Evolutionary conservation across 1,284 basidiomycete genomes (phyloP), one percentile per base, ranked within the genome.

Genomic region (Tilletia indica): DNA sequence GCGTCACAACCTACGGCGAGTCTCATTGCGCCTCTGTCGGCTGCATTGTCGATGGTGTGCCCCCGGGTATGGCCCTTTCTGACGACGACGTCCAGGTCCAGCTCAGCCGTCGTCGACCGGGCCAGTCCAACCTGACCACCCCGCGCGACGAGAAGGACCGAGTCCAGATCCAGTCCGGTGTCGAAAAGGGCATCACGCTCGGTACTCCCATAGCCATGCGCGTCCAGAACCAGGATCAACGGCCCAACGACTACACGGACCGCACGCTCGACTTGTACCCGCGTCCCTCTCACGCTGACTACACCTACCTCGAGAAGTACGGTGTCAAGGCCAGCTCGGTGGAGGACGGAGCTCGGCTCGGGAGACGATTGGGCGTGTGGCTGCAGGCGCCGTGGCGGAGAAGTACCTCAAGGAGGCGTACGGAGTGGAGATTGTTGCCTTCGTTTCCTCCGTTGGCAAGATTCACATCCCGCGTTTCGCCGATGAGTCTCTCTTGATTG

Each of bases 291-390:
- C 97, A 99, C 84, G 97, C 97, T 68, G 97, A 99, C 85, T 98
- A 92, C 86, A 99, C 97, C 42, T 99, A 99, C 86, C 90, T 99
- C 70, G 91, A 94, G 81, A 99, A 99, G 84, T 99, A 99, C 85
- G 94, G 93, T 45, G 86, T 99, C 85, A 99, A 99, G 87, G 96
- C 97, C 0, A 94, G 92, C 87, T 93, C 91, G 73, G 97, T 56
- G 97, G 97, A 56, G 97, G 97, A 1, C 88, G 97, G 36, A 93
- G 92, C 80, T 93, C 91, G 80, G 97, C 97, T 21, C 90, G 97
- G 49, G 97, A 99, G 87, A 99, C 97, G 21, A 96, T 99, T 78
- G 97, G 92, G 31, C 91, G 96, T 73, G 97, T 99, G 45, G 97
- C 97, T 14, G 97, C 97, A 2, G 97, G 97, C 66, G 94, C 97